These are phyloP conservation scores for Phytopythium ostracodes DNA, from an alignment of 352 stramenopile genomes.

Conservation along the genomic window DNA sequence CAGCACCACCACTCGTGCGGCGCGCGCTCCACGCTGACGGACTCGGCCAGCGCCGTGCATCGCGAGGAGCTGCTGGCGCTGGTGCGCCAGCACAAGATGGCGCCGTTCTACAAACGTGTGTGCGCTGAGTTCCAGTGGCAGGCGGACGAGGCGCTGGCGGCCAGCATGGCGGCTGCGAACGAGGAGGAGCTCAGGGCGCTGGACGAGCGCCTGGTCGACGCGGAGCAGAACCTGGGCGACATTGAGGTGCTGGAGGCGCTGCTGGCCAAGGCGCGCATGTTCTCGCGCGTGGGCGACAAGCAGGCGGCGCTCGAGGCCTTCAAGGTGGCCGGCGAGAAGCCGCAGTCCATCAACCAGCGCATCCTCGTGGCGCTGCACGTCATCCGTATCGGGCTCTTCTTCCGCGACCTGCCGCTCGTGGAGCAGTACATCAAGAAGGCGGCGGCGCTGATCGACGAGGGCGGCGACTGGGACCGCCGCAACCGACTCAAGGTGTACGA, in stretches of 20 bases:
- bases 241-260: constrained; percentile 97
- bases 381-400: constrained; percentile 87
- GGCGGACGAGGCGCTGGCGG: constrained; percentile 48
- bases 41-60: constrained; percentile 23
- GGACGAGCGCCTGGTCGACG: constrained; percentile 87
- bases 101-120: constrained; percentile 74
- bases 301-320: constrained; percentile 90
- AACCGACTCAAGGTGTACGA: constrained; percentile 99
- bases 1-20: constrained; percentile 53
- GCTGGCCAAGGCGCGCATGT: constrained; percentile 92
- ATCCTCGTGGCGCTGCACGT: constrained; percentile 96
- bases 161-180: constrained; percentile 58
- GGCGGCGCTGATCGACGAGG: constrained; percentile 88
- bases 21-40: constrained; percentile 28
- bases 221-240: constrained; percentile 95
- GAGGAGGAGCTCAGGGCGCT: constrained; percentile 69
- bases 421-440: constrained; percentile 89
- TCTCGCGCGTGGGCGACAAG: constrained; percentile 91
- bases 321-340: constrained; percentile 88
- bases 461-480: constrained; percentile 98
- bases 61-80: constrained; percentile 55
- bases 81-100: constrained; percentile 67
- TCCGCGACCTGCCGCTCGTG: constrained; percentile 79
- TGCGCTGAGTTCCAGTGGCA: constrained; percentile 72
- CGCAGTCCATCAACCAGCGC: constrained; percentile 96